These are phyloP conservation scores for Aphanomyces stellatus DNA, from an alignment of 352 stramenopile species.

Conservation along the genomic window DNA sequence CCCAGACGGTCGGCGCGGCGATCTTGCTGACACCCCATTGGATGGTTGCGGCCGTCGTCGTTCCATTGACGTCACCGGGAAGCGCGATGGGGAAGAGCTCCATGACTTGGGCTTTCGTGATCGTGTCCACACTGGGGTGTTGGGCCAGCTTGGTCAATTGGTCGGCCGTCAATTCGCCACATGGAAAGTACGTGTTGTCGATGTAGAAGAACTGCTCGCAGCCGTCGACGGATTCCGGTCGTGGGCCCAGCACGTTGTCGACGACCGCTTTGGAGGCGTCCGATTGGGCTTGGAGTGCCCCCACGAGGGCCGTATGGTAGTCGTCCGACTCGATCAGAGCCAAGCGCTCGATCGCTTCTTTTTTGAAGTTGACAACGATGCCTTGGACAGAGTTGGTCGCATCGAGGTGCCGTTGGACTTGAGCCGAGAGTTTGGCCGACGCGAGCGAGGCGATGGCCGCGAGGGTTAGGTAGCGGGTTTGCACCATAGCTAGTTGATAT, in stretches of 20 bases:
- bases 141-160: background rate
- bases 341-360: background rate
- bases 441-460: background rate
- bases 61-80: background rate
- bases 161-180: background rate
- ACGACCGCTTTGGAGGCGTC: background rate
- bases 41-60: background rate
- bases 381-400: background rate
- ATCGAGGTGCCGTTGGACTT: background rate
- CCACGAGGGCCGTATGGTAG: background rate
- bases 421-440: background rate
- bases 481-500: too few species aligned
- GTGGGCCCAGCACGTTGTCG: background rate
- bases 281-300: background rate
- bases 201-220: background rate
- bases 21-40: constrained; percentile 42
- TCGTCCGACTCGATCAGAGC: background rate
- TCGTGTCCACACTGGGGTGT: background rate
- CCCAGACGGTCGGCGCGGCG: constrained; percentile 39
- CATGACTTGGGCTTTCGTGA: background rate
- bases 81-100: background rate
- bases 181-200: background rate
- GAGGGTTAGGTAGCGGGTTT: too few species aligned
- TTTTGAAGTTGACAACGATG: background rate
- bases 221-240: background rate